phyloP scores from a whole-genome alignment of 108 stramenopile genomes.

The Cyclotella sp. region DNA sequence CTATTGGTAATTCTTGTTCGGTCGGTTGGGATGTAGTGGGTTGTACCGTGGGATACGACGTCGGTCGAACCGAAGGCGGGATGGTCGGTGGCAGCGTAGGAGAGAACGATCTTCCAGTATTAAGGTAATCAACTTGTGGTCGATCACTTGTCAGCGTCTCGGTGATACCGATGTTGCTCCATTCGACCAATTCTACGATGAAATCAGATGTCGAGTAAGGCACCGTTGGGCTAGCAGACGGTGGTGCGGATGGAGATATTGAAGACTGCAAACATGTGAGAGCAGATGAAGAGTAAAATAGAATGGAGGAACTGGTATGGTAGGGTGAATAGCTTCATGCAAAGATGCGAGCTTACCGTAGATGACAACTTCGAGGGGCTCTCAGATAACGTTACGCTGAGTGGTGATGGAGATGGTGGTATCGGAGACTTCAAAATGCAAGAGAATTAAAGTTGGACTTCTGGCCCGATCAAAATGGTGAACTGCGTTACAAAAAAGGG shows the following conservation, averaged over 20 bases:
- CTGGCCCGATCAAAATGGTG: not conserved
- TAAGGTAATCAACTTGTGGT: not conserved
- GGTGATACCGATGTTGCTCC: not conserved
- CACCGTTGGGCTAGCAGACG: not conserved
- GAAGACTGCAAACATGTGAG: not conserved
- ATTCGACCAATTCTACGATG: not conserved
- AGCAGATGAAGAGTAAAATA: not conserved
- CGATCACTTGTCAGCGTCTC: not conserved
- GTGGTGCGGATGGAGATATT: not conserved
- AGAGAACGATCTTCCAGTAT: not conserved
- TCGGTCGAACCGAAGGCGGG: not conserved
- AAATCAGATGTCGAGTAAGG: constrained; percentile 10
- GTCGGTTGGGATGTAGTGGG: constrained; percentile 5
- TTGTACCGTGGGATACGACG: not conserved
- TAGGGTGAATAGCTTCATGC: not conserved
- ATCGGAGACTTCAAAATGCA: not conserved
- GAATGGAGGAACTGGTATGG: not conserved
- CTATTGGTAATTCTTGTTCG: not conserved
- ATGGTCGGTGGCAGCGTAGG: not conserved
- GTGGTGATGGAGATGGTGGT: not conserved
- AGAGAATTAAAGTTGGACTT: not conserved
- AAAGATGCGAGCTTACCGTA: too few species aligned
- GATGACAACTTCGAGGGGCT: too few species aligned
- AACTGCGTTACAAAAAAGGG: too few species aligned
- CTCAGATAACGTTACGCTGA: too few species aligned